Evolutionary conservation across 1,284 basidiomycete species (phyloP), one percentile per base, ranked within the genome.

Genomic region (Limonomyces culmigenus): DNA sequence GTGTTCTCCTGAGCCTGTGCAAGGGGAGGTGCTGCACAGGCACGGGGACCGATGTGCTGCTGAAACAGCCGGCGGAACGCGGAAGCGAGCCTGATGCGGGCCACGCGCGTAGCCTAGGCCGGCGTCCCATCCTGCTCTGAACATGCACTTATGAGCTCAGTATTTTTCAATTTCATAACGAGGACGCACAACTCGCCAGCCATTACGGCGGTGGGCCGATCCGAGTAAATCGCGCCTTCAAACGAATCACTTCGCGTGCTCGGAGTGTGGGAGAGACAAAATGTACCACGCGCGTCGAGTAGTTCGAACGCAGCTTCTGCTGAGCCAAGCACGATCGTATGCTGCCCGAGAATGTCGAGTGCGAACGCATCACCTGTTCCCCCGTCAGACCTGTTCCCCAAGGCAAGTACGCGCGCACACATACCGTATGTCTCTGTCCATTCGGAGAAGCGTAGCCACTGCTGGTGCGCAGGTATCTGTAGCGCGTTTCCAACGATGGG

Each of bases 121-220:
- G 17, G 52, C 54, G 31, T 56, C 47, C 61, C 60, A 63, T 5
- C 61, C 60, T 6, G 60, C 56, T 0, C 59, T n/a, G n/a, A n/a
- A n/a, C n/a, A n/a, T 61, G 40, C 25, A n/a, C n/a, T n/a, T 8
- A 27, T 27, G 10, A 27, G n/a, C 8, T 27, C 25, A 27, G n/a
- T 27, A 27, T 27, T n/a, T 8, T 8, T 27, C 25, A n/a, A n/a
- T 8, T 27, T 8, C n/a, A 27, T 21, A 14, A 19, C 30, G 15
- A 25, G 14, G 4, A 51, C 59, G 37, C 21, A 63, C 62, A 64
- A 47, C 42, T 63, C 58, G 3, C 60, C 59, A 3, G 54, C 56
- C 59, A 63, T 61, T 4, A 58, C 43, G 13, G 58, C 51, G 2
- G 46, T 38, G 1, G 60, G 59, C 15, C 61, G 50, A 38, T 62